These are phyloP conservation scores for Fusarium nurragi DNA, from an alignment of 2,329 filamentous ascomycete genomes.

Conservation along the genomic window DNA sequence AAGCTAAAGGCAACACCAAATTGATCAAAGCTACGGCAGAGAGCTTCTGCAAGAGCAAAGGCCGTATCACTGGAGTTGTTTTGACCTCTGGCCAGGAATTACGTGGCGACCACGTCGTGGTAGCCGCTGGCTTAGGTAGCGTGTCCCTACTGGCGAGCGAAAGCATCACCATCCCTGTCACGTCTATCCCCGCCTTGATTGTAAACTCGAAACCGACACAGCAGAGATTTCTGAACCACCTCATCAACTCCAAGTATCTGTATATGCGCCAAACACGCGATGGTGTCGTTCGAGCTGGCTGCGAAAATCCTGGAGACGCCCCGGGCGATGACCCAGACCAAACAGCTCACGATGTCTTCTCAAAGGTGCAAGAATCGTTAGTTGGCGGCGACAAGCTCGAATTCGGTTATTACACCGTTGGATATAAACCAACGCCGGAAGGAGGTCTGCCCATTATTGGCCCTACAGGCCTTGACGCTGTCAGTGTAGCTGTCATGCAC, in stretches of 20 bases:
- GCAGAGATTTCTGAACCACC: background rate
- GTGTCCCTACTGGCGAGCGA: constrained; percentile 7
- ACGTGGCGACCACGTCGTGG: constrained; percentile 4
- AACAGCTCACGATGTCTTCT: constrained; percentile 15
- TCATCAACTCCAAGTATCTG: constrained; percentile 22
- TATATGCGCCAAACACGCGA: constrained; percentile 26
- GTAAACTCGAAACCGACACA: constrained; percentile 20
- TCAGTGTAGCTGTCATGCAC: constrained; percentile 32
- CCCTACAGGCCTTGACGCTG: constrained; percentile 4
- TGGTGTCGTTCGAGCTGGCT: constrained; percentile 17
- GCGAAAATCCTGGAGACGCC: constrained; percentile 23
- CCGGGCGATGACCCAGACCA: constrained; percentile 19
- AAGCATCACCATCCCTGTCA: constrained; percentile 1
- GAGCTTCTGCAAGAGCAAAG: background rate
- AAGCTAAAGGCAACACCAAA: background rate
- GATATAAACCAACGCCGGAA: constrained; percentile 19
- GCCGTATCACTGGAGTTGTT: background rate
- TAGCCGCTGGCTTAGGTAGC: constrained; percentile 25
- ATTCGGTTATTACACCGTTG: constrained; percentile 20
- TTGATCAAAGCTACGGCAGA: background rate
- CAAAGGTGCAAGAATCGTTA: background rate
- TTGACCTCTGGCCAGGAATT: constrained; percentile 4
- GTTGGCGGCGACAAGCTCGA: background rate
- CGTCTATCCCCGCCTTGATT: constrained; percentile 9
- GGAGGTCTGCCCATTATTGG: constrained; percentile 30